Evolutionary conservation across 2,329 filamentous ascomycete genomes (phyloP).

Genomic region (Geoglossum cookeanum): DNA sequence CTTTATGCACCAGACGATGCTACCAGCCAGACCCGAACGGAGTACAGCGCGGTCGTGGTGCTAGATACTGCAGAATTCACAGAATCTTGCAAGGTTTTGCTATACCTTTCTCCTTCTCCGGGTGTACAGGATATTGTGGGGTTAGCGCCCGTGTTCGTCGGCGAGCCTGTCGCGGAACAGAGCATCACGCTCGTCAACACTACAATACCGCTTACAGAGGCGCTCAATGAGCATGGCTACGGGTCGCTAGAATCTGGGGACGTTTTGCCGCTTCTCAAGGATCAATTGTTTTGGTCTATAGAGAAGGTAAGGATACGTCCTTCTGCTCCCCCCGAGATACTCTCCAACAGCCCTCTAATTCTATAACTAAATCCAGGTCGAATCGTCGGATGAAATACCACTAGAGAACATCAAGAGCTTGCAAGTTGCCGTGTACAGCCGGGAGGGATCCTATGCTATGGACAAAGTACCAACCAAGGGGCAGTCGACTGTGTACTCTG

Average conservation of each 20-base stretch:
- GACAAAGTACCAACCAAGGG: not conserved
- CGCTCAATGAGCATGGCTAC: not conserved
- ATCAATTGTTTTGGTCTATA: constrained; percentile 2
- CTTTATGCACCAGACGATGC: constrained; percentile 1
- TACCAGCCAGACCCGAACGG: not conserved
- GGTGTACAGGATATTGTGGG: not conserved
- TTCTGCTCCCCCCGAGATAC: not conserved
- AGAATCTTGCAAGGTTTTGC: constrained; percentile 1
- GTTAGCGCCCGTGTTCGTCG: constrained; percentile 1
- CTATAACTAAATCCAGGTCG: not conserved
- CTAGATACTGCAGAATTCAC: not conserved
- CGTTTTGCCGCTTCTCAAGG: not conserved
- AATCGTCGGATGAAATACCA: not conserved
- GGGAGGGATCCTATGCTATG: not conserved
- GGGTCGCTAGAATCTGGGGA: not conserved
- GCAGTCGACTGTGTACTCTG: not conserved
- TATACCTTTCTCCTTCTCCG: not conserved
- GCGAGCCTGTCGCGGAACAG: not conserved
- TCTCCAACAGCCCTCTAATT: not conserved
- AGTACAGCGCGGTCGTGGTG: constrained; percentile 3
- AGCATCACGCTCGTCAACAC: not conserved
- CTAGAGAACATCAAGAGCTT: constrained; percentile 1
- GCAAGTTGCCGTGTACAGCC: constrained; percentile 1
- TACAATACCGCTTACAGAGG: constrained; percentile 4
- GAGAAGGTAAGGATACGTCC: constrained; percentile 3